Evolutionary conservation across 805 yeast genomes (phyloP).

Genomic region (Candida oleophila): DNA sequence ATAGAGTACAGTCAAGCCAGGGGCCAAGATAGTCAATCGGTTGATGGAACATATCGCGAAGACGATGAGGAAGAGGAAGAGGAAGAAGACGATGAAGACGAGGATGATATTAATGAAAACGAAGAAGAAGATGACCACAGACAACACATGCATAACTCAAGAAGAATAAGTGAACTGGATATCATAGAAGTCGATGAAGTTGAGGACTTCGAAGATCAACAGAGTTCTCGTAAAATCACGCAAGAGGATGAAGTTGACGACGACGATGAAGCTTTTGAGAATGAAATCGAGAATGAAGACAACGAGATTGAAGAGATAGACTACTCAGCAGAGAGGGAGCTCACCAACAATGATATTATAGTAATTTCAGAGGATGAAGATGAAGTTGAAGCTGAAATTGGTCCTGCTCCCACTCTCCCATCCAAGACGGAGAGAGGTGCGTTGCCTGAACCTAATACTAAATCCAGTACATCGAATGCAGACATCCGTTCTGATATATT

Average conservation of each 20-base stretch:
- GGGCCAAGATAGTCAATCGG: conserved; percentile 11
- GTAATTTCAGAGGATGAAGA: conserved; percentile 39
- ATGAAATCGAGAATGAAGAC: conserved; percentile 18
- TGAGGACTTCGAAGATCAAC: not conserved
- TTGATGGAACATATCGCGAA: conserved; percentile 12
- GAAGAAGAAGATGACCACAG: conserved; percentile 1
- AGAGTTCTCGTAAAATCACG: not conserved
- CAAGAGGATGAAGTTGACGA: conserved; percentile 14
- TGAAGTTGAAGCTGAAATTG: conserved; percentile 36
- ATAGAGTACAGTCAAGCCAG: conserved; percentile 16
- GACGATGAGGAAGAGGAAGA: conserved; percentile 8
- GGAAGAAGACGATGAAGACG: conserved; percentile 7
- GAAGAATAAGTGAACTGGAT: too few species aligned
- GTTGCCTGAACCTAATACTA: not conserved
- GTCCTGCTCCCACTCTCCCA: conserved; percentile 7
- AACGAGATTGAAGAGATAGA: conserved; percentile 22
- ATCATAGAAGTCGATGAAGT: not conserved
- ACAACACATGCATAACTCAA: not conserved
- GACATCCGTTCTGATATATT: conserved; percentile 5
- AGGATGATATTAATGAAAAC: conserved; percentile 6
- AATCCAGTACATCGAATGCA: not conserved
- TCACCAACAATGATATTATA: conserved; percentile 27
- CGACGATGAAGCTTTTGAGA: conserved; percentile 16
- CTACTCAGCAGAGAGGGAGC: conserved; percentile 39
- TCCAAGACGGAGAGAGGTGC: not conserved